Percentiles rank a stretch among this genome's conserved stretches.
These are phyloP conservation scores for Cryptosporidium bovis DNA, from an alignment of 169 alveolate species.

Conservation along the genomic window DNA sequence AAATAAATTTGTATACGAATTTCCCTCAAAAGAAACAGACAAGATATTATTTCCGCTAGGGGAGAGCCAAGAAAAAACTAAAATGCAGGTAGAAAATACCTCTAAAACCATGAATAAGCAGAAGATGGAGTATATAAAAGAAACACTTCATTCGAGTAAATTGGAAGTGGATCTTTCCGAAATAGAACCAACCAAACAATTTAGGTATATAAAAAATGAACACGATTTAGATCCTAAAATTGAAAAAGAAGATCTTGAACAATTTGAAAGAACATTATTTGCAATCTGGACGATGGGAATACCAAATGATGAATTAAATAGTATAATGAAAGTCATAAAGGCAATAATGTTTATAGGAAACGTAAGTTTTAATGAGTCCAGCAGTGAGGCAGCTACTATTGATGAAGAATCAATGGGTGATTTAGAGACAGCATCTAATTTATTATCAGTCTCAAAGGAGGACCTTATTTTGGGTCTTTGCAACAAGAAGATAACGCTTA, in stretches of 20 bases:
- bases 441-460: conserved; percentile 79
- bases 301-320: conserved; percentile 78
- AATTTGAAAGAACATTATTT: conserved; percentile 76
- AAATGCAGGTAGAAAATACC: background rate
- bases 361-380: conserved; percentile 81
- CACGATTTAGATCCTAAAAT: conserved; percentile 31
- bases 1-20: background rate
- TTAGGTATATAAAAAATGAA: conserved; percentile 64
- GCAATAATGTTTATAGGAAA: conserved; percentile 91
- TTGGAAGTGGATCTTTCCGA: conserved; percentile 58
- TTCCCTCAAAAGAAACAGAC: conserved; percentile 43
- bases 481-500: conserved; percentile 76
- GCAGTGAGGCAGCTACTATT: conserved; percentile 71
- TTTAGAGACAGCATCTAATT: conserved; percentile 76
- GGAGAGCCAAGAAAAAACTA: background rate
- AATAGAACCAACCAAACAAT: conserved; percentile 60
- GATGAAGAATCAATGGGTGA: conserved; percentile 10
- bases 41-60: conserved; percentile 2
- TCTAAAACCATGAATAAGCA: background rate
- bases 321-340: conserved; percentile 80
- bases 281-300: conserved; percentile 85
- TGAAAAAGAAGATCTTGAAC: conserved; percentile 55
- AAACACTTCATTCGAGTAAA: conserved; percentile 2
- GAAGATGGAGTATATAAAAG: conserved; percentile 1
- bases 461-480: conserved; percentile 78